Base-by-base conservation (phyloP, 108 stramenopile genomes). In the Bacterosira constricta region DNA sequence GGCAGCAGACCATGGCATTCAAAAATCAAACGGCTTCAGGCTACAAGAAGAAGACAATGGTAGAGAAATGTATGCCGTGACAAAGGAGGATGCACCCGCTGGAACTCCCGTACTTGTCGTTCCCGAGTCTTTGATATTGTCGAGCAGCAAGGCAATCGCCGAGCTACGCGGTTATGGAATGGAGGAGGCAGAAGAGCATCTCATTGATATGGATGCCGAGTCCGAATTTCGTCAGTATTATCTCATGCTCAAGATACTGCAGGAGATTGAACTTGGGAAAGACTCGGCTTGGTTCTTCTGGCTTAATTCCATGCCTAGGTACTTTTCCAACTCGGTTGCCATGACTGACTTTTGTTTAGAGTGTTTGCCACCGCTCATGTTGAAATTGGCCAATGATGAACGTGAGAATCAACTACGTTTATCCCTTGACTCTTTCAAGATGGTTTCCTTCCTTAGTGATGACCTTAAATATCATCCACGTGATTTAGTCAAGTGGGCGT, bases 281-380 rank as follows among this genome's bases (percentile, higher is more conserved):
- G 64, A 80, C 11, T 79, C 56, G 45, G 67, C 82, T 0, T 86
- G 80, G 76, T 86, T 32, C 30, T 52, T 63, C 25, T 86, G 85
- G 85, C 54, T 86, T 11, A 80, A 83, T 26, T 80, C 82, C 2
- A 32, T 86, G 11, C 85, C 85, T 0, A 44, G 85, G 29, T 66
- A 67, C 42, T 86, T 54, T 53, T 64, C 44, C 30, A 82, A 80
- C 41, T 82, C 71, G 6, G 72, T 56, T 0, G 60, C 79, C 39
- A 86, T 86, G 85, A 83, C 75, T 32, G 50, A 38, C 17, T 78
- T 73, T 44, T 78, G 77, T 27, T 67, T 78, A 20, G 20, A 56
- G 1, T 78, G 77, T 32, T 65, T 78, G 4, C 77, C 77, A 0
- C 77, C 77, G 5, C 65, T 78, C 8, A 63, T 70, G 55, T 27